Conservation (phyloP, 129 eudicot species). For the Helianthus tuberosus region DNA sequence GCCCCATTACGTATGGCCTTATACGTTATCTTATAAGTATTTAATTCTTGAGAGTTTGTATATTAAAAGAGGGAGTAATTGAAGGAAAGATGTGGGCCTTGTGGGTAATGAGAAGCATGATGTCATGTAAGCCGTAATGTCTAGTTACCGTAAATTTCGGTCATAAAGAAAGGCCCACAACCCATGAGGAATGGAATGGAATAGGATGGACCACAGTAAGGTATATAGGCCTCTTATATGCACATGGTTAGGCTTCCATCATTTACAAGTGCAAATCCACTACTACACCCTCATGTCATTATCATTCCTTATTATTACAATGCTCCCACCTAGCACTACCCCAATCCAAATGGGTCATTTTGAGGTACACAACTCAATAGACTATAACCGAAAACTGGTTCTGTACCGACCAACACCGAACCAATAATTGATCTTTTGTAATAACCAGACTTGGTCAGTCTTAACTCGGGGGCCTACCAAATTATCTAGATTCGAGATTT, state of each 20-base stretch:
- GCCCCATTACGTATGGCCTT: no score
- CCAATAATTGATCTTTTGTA: background rate
- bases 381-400: background rate
- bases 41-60: background rate
- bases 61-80: background rate
- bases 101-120: background rate
- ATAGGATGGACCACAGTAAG: conserved; percentile 33
- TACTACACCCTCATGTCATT: conserved; percentile 11
- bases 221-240: conserved; percentile 33
- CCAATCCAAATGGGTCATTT: background rate
- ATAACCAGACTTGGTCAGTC: background rate
- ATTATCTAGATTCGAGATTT: no score
- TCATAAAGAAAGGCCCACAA: conserved; percentile 25
- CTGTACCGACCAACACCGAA: background rate
- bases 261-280: conserved; percentile 14
- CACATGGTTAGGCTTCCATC: conserved; percentile 22
- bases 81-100: conserved; percentile 21
- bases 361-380: no score
- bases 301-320: conserved; percentile 23
- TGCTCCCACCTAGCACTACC: conserved; percentile 1
- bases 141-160: conserved; percentile 26
- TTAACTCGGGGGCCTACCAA: background rate
- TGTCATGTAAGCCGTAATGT: conserved; percentile 16
- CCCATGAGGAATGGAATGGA: conserved; percentile 16
- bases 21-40: no score